Evolutionary conservation across 1,284 basidiomycete species (phyloP).

Genomic region (Pseudozyma pruni): DNA sequence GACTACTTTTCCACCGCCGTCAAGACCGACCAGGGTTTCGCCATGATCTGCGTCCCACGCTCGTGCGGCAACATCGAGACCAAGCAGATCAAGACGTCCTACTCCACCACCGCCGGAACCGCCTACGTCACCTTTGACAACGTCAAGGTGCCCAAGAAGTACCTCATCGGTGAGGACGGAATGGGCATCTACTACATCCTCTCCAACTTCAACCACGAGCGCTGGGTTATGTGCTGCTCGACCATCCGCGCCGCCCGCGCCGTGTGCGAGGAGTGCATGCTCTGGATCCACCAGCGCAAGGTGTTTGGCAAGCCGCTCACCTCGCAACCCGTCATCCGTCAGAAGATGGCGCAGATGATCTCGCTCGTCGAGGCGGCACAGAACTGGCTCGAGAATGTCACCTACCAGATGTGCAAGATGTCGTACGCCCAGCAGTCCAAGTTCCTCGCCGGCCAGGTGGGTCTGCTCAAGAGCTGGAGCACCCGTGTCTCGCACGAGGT

Average conservation of each 20-base stretch:
- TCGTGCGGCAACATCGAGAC: constrained; percentile 76
- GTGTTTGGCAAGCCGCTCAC: constrained; percentile 74
- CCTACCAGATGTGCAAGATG: constrained; percentile 88
- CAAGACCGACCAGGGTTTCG: constrained; percentile 78
- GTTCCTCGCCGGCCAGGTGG: constrained; percentile 75
- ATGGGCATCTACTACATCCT: constrained; percentile 80
- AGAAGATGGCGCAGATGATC: constrained; percentile 86
- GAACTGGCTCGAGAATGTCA: constrained; percentile 87
- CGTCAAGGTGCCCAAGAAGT: constrained; percentile 83
- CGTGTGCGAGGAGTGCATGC: constrained; percentile 61
- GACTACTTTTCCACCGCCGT: constrained; percentile 71
- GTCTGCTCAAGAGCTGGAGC: constrained; percentile 75
- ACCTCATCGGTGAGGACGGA: constrained; percentile 85
- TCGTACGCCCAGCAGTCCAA: constrained; percentile 77
- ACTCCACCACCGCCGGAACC: constrained; percentile 71
- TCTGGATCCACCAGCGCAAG: constrained; percentile 67
- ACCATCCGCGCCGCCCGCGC: constrained; percentile 73
- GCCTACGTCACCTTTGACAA: constrained; percentile 89
- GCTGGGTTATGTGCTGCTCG: constrained; percentile 77
- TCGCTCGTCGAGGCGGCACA: constrained; percentile 83
- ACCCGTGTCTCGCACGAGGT: constrained; percentile 69
- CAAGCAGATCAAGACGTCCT: constrained; percentile 77
- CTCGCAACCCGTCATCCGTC: constrained; percentile 83
- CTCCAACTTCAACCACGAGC: constrained; percentile 71
- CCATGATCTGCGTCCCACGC: constrained; percentile 78